A percentile compares a stretch with the other conserved stretches of the same genome.
Conservation (phyloP, 257 asterid species). For the Oldenlandia corymbosa region DNA sequence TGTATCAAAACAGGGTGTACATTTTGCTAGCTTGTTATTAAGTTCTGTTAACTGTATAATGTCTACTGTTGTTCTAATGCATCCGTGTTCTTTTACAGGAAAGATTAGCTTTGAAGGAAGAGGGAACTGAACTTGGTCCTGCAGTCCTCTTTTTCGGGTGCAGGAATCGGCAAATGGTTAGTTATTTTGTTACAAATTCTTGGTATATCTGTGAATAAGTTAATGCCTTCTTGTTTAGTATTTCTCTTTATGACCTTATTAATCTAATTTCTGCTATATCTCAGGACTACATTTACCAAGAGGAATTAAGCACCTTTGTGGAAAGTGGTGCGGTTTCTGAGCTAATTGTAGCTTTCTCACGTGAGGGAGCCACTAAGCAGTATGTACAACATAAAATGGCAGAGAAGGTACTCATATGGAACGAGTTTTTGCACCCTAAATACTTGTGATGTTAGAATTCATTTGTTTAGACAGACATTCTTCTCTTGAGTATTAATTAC, state of each 20-base stretch:
- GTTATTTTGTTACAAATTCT: conserved; percentile 13
- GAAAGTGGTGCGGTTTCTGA: conserved; percentile 77
- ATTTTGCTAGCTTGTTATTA: background rate
- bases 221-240: background rate
- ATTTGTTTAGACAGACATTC: background rate
- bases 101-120: conserved; percentile 86
- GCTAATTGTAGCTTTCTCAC: conserved; percentile 89
- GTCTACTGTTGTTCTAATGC: conserved; percentile 5
- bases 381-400: conserved; percentile 97
- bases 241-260: background rate
- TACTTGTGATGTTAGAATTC: background rate
- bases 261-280: conserved; percentile 4
- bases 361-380: conserved; percentile 83
- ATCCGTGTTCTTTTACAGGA: conserved; percentile 47
- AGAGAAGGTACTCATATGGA: conserved; percentile 45
- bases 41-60: conserved; percentile 1
- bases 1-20: conserved; percentile 16
- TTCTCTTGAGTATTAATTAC: background rate
- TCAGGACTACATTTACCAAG: conserved; percentile 90
- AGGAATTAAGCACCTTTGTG: conserved; percentile 60
- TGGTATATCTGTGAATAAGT: background rate
- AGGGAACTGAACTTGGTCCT: conserved; percentile 86
- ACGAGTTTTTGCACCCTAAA: conserved; percentile 5
- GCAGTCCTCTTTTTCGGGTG: conserved; percentile 86
- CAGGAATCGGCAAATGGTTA: conserved; percentile 85